Evolutionary conservation across 441 rosid species (phyloP).

Genomic region (Populus tomentosa): DNA sequence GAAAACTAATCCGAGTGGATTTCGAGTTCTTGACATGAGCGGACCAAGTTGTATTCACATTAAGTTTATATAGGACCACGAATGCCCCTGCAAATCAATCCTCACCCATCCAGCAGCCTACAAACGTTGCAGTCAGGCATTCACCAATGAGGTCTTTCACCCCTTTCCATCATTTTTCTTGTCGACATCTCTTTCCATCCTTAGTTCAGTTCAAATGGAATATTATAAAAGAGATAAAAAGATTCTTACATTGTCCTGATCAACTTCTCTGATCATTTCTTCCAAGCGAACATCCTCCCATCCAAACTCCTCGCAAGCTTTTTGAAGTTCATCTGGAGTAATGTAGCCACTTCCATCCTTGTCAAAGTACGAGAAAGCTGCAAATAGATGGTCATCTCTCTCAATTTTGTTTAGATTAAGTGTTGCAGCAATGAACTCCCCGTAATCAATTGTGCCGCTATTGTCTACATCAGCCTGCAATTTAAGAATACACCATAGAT

Average conservation of each 20-base stretch:
- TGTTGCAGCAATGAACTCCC: conserved; percentile 90
- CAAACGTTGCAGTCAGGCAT: neutral
- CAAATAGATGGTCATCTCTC: conserved; percentile 79
- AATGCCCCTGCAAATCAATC: neutral
- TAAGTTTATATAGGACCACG: neutral
- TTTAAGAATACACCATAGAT: neutral
- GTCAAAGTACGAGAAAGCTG: conserved; percentile 86
- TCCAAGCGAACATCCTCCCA: conserved; percentile 77
- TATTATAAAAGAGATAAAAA: neutral
- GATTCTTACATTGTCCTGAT: conserved; percentile 80
- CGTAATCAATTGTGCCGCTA: conserved; percentile 83
- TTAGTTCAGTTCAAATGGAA: neutral
- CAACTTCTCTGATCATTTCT: conserved; percentile 87
- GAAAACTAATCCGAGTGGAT: neutral
- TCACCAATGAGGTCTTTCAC: neutral
- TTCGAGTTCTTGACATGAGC: neutral
- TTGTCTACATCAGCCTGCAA: conserved; percentile 92
- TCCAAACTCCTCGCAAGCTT: conserved; percentile 92
- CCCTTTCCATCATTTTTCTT: neutral
- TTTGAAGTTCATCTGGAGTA: conserved; percentile 89
- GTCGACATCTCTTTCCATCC: neutral
- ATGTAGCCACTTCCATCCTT: conserved; percentile 91
- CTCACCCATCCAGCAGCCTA: neutral
- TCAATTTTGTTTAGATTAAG: conserved; percentile 89
- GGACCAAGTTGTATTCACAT: neutral